Evolutionary conservation across 352 stramenopile species (phyloP).

Genomic region (Phytopythium montanum): DNA sequence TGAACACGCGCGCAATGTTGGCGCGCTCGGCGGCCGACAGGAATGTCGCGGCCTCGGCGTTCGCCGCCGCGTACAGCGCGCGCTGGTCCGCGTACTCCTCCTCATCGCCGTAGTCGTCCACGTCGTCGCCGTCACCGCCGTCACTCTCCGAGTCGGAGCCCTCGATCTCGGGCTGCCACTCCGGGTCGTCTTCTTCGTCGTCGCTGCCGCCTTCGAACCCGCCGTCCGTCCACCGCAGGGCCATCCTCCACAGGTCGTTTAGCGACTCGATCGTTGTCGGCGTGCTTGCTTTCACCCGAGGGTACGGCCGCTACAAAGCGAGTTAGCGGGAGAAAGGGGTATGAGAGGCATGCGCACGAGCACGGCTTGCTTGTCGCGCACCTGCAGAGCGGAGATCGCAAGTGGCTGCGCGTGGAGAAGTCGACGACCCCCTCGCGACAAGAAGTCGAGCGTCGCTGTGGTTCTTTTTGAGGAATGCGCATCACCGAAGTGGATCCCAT

Average conservation of each 20-base stretch:
- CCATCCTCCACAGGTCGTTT: conserved; percentile 2
- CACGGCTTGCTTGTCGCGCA: neutral
- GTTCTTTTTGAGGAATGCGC: no score
- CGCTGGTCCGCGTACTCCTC: conserved; percentile 25
- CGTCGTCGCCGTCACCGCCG: conserved; percentile 17
- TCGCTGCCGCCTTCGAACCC: conserved; percentile 11
- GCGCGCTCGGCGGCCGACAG: conserved; percentile 46
- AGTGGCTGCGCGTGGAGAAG: no score
- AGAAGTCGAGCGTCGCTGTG: neutral
- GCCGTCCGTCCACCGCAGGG: conserved; percentile 7
- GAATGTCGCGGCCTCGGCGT: conserved; percentile 20
- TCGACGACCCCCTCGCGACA: no score
- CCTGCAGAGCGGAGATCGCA: neutral
- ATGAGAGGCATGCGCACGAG: neutral
- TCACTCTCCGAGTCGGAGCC: conserved; percentile 19
- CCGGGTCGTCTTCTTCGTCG: conserved; percentile 7
- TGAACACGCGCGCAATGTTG: conserved; percentile 63
- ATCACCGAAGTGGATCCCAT: no score
- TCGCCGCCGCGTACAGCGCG: conserved; percentile 19
- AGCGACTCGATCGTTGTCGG: conserved; percentile 1
- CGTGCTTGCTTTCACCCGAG: neutral
- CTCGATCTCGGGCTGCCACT: conserved; percentile 12
- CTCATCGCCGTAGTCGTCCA: no score
- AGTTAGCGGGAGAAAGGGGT: neutral
- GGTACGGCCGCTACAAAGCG: neutral